phyloP scores from a whole-genome alignment of 352 stramenopile species.

The Pythium volutum region DNA sequence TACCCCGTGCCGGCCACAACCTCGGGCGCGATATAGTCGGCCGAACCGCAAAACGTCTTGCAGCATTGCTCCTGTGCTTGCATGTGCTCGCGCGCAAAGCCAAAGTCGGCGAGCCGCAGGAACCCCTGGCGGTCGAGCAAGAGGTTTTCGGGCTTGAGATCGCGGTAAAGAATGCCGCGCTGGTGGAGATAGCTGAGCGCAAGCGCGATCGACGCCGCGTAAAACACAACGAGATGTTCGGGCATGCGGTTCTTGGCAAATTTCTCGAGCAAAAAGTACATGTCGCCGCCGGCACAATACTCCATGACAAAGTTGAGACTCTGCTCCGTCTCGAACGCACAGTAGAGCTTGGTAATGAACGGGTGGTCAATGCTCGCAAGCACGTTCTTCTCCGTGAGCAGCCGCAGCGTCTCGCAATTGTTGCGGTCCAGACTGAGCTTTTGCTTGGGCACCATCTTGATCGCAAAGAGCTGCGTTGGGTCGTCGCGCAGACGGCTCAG shows the following conservation, averaged over 20 bases:
- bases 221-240: slow-evolving; percentile 93
- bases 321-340: slow-evolving; percentile 88
- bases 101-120: slow-evolving; percentile 79
- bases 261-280: slow-evolving; percentile 93
- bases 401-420: slow-evolving; percentile 47
- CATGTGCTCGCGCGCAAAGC: slow-evolving; percentile 65
- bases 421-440: slow-evolving; percentile 38
- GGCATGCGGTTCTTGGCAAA: slow-evolving; percentile 91
- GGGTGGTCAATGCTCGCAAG: slow-evolving; percentile 94
- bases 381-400: slow-evolving; percentile 98
- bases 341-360: slow-evolving; percentile 97
- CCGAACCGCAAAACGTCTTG: slow-evolving; percentile 81
- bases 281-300: slow-evolving; percentile 96
- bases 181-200: slow-evolving; percentile 90
- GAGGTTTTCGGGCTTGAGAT: slow-evolving; percentile 92
- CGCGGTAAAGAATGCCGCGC: slow-evolving; percentile 79
- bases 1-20: slow-evolving; percentile 73
- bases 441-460: slow-evolving; percentile 78
- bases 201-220: slow-evolving; percentile 95
- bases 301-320: slow-evolving; percentile 99
- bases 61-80: slow-evolving; percentile 52
- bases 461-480: slow-evolving; percentile 49
- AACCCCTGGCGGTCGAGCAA: slow-evolving; percentile 90
- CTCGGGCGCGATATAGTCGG: slow-evolving; percentile 85
- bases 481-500: slow-evolving; percentile 48